A percentile compares a stretch with the other conserved stretches of the same genome.
Conservation (phyloP, 495 filamentous ascomycete genomes). For the Zalerion maritima region DNA sequence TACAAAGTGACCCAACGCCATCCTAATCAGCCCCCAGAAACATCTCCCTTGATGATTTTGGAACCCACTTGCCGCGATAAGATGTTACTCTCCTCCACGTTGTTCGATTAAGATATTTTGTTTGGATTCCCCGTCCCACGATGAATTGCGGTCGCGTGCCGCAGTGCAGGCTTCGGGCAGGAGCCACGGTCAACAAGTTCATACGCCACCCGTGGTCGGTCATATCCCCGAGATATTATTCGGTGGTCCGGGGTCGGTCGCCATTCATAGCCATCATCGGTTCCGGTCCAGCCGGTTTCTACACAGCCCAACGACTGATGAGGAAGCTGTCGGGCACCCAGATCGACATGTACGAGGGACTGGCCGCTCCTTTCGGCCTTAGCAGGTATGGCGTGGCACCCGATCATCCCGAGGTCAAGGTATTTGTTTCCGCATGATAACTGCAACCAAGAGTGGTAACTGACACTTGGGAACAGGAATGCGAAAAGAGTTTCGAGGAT, state of each 20-base stretch:
- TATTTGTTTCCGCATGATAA: constrained; percentile 19
- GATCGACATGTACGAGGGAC: constrained; percentile 91
- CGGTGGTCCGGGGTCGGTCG: constrained; percentile 23
- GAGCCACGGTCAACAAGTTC: too few relatives aligned
- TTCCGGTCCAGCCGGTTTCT: constrained; percentile 93
- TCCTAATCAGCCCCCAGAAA: too few relatives aligned
- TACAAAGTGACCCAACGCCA: too few relatives aligned
- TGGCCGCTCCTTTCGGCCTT: constrained; percentile 85
- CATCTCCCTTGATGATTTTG: too few relatives aligned
- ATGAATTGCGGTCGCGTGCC: too few relatives aligned
- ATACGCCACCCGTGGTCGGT: too few relatives aligned
- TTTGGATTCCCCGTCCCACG: too few relatives aligned
- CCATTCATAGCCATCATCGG: constrained; percentile 78
- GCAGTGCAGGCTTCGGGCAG: too few relatives aligned
- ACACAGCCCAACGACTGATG: constrained; percentile 75
- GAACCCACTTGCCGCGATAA: too few relatives aligned
- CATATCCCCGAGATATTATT: too few relatives aligned
- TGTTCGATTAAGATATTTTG: too few relatives aligned
- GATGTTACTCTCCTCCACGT: too few relatives aligned
- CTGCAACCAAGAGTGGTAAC: not conserved
- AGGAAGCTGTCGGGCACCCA: constrained; percentile 51
- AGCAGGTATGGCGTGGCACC: constrained; percentile 90
- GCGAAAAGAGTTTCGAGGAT: constrained; percentile 81
- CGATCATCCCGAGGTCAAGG: constrained; percentile 97
- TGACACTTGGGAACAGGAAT: constrained; percentile 46